These are phyloP conservation scores for Jatropha multifida DNA, from an alignment of 441 rosid genomes.

Conservation along the genomic window DNA sequence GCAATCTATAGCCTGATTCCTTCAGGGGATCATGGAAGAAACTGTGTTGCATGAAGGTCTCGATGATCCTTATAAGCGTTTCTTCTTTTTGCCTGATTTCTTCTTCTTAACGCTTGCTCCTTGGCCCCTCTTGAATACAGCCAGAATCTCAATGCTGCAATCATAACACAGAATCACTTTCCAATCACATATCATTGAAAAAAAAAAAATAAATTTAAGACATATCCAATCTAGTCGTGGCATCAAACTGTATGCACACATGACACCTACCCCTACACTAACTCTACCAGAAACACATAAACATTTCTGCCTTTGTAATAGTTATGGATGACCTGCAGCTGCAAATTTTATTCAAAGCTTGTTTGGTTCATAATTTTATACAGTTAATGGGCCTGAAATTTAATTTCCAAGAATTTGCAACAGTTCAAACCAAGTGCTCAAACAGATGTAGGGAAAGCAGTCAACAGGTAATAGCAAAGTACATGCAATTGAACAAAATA, in stretches of 20 bases:
- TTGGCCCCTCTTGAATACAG: conserved; percentile 65
- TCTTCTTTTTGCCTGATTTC: conserved; percentile 66
- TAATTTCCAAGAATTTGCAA: background rate
- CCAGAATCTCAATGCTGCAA: conserved; percentile 86
- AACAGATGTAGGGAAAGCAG: conserved; percentile 1
- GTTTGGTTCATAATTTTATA: background rate
- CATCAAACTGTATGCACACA: background rate
- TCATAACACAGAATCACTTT: conserved; percentile 25
- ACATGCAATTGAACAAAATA: background rate
- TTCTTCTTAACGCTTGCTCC: conserved; percentile 51
- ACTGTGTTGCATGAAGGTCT: background rate
- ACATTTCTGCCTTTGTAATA: background rate
- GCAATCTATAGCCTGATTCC: background rate
- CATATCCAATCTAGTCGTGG: background rate
- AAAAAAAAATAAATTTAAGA: background rate
- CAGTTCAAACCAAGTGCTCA: background rate
- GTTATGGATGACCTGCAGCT: background rate
- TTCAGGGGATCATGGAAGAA: conserved; percentile 20
- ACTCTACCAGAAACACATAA: background rate
- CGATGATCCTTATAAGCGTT: conserved; percentile 12
- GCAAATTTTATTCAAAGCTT: background rate
- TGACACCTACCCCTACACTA: background rate
- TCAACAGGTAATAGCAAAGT: background rate
- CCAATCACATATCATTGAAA: background rate
- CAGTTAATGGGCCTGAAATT: background rate